A percentile compares a stretch with the other conserved stretches of the same genome.
These are phyloP conservation scores for Tilletia horrida DNA, from an alignment of 1,284 basidiomycete genomes.

Conservation along the genomic window DNA sequence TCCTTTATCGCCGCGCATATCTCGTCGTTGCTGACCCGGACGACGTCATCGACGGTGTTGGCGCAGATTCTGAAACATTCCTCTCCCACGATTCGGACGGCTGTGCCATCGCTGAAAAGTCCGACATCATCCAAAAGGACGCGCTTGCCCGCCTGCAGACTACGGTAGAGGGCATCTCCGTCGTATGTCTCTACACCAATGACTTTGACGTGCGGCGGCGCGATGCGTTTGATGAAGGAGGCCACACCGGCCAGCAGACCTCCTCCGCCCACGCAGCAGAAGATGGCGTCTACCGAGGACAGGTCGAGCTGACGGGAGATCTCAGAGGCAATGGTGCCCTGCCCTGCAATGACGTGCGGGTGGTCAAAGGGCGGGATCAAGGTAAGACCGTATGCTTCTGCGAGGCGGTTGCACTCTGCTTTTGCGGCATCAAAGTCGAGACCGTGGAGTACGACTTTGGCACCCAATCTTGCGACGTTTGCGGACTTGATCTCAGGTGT, in stretches of 20 bases:
- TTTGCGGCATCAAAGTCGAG: slow-evolving; percentile 95
- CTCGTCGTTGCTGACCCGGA: slow-evolving; percentile 88
- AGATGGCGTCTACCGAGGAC: slow-evolving; percentile 71
- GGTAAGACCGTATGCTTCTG: slow-evolving; percentile 70
- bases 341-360: slow-evolving; percentile 92
- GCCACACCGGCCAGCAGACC: slow-evolving; percentile 84
- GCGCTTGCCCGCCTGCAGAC: slow-evolving; percentile 64
- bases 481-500: slow-evolving; percentile 95
- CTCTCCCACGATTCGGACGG: slow-evolving; percentile 91
- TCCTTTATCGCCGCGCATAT: slow-evolving; percentile 99
- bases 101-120: slow-evolving; percentile 96
- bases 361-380: slow-evolving; percentile 98
- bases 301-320: slow-evolving; percentile 59
- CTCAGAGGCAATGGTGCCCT: slow-evolving; percentile 92
- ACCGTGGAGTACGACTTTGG: slow-evolving; percentile 89
- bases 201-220: slow-evolving; percentile 75
- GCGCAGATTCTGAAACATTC: slow-evolving; percentile 91
- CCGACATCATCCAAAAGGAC: slow-evolving; percentile 85
- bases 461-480: slow-evolving; percentile 87
- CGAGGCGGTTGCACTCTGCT: slow-evolving; percentile 83
- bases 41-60: slow-evolving; percentile 76
- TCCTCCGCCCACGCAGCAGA: slow-evolving; percentile 87
- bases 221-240: slow-evolving; percentile 90
- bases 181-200: slow-evolving; percentile 93
- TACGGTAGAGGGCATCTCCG: slow-evolving; percentile 85